Evolutionary conservation across 2,329 filamentous ascomycete genomes (phyloP).

Genomic region (Aaosphaeria arxii): DNA sequence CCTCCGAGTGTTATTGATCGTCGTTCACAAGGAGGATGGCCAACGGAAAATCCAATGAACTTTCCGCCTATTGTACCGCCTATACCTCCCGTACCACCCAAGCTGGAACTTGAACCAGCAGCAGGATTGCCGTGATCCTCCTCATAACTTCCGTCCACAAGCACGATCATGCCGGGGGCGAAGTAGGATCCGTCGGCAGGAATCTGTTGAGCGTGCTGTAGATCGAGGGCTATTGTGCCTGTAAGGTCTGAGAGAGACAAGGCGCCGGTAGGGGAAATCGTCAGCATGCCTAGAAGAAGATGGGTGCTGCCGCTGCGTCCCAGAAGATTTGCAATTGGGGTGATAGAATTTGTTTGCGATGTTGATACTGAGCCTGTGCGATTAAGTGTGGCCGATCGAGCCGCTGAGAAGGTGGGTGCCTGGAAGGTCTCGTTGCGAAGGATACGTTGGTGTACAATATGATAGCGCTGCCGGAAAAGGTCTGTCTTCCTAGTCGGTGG

Average conservation of each 20-base stretch:
- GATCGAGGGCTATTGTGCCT: conserved; percentile 80
- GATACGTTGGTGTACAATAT: conserved; percentile 87
- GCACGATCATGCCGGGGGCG: conserved; percentile 89
- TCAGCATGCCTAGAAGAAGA: conserved; percentile 81
- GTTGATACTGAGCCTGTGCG: conserved; percentile 55
- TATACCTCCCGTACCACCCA: conserved; percentile 76
- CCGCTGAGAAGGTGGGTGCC: conserved; percentile 68
- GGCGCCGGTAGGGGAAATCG: conserved; percentile 74
- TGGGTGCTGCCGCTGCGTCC: conserved; percentile 82
- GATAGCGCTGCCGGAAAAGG: conserved; percentile 85
- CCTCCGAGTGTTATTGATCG: conserved; percentile 75
- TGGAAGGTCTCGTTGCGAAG: conserved; percentile 93
- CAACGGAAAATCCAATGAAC: conserved; percentile 87
- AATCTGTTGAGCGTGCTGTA: conserved; percentile 76
- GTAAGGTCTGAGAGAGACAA: conserved; percentile 83
- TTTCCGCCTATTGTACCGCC: conserved; percentile 89
- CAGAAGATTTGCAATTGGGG: conserved; percentile 71
- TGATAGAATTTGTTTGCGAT: conserved; percentile 73
- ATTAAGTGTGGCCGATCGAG: conserved; percentile 49
- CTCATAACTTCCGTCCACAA: conserved; percentile 94
- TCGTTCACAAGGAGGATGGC: conserved; percentile 86
- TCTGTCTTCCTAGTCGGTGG: conserved; percentile 76
- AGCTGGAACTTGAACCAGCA: conserved; percentile 52
- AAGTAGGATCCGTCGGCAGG: conserved; percentile 90
- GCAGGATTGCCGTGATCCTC: conserved; percentile 76